Base-by-base conservation (phyloP, 2,329 filamentous ascomycete species). In the Alternaria brassicae region DNA sequence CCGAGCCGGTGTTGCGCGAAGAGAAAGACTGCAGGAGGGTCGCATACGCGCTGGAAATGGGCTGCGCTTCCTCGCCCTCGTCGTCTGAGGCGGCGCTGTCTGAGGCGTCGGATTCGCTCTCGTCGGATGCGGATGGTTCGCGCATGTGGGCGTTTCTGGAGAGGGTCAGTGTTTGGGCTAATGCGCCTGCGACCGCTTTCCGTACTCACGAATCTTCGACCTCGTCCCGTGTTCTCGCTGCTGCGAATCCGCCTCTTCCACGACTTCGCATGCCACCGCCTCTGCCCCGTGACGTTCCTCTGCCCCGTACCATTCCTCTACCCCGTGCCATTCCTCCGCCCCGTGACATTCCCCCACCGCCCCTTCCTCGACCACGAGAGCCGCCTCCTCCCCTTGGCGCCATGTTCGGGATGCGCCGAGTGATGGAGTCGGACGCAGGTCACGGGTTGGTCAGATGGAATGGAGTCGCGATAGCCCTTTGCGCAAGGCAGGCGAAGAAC, bases 21-120 rank as follows among this genome's bases (percentile, higher is more conserved):
- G 65, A 63, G 21, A 89, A 80, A 2, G 86, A 80, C 61, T 86
- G 82, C 15, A 89, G 77, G 15, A 89, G 78, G 47, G 82, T 77
- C 55, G 82, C 85, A 70, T 89, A 89, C 9, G 86, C 82, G 57
- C 76, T 77, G 4, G 72, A 66, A 23, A 58, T 54, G 28, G 74
- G 67, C 19, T 74, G 65, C 13, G 66, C 68, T 47, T 69, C 62
- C 10, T 66, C 63, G 6, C 71, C 70, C 3, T 63, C 65, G 6
- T 65, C 62, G 8, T 74, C 75, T 19, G 72, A 61, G 40, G 56
- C 62, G 8, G 60, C 62, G 7, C 58, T 63, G 40, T 72, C 69
- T 23, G 67, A 72, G 28, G 56, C 57, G 15, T 72, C 70, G 37
- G 65, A 62, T 13, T 62, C 51, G 53, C 60, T 63, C 9, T 67